phyloP scores from a whole-genome alignment of 2,329 filamentous ascomycete genomes.

The Seiridium unicorne region DNA sequence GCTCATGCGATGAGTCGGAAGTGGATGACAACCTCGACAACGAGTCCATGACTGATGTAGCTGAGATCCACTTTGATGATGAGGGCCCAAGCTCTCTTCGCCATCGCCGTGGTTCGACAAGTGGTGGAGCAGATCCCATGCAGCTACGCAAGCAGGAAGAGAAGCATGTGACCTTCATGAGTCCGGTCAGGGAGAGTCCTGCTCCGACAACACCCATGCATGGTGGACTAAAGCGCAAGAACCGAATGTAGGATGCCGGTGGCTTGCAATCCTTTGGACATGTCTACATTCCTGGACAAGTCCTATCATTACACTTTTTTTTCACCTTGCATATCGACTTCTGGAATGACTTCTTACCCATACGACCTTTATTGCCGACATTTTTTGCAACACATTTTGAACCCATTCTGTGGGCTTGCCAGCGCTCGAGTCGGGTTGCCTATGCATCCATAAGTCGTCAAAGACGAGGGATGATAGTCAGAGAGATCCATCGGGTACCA shows the following conservation, averaged over 20 bases:
- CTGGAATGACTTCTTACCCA: neutral
- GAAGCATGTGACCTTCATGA: constrained; percentile 57
- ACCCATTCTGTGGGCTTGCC: too few relatives aligned
- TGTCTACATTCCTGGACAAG: neutral
- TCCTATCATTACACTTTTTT: neutral
- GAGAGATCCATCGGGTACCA: too few relatives aligned
- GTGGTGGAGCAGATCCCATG: constrained; percentile 34
- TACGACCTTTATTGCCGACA: neutral
- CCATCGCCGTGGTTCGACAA: constrained; percentile 35
- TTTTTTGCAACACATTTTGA: neutral
- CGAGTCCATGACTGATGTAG: constrained; percentile 59
- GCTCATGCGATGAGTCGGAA: constrained; percentile 57
- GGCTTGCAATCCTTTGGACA: neutral
- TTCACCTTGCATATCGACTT: neutral
- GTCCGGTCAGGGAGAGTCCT: constrained; percentile 42
- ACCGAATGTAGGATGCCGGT: neutral
- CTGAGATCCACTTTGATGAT: constrained; percentile 61
- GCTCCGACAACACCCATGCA: neutral
- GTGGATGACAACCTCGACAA: constrained; percentile 55
- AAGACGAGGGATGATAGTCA: too few relatives aligned
- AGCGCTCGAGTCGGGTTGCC: too few relatives aligned
- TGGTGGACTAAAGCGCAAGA: constrained; percentile 1
- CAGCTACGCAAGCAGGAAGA: constrained; percentile 53
- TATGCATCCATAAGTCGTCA: too few relatives aligned
- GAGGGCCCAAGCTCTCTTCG: constrained; percentile 44